A percentile compares a stretch with the other conserved stretches of the same genome.
These are phyloP conservation scores for Colletotrichum euphorbiae DNA, from an alignment of 2,329 filamentous ascomycete genomes.

Conservation along the genomic window DNA sequence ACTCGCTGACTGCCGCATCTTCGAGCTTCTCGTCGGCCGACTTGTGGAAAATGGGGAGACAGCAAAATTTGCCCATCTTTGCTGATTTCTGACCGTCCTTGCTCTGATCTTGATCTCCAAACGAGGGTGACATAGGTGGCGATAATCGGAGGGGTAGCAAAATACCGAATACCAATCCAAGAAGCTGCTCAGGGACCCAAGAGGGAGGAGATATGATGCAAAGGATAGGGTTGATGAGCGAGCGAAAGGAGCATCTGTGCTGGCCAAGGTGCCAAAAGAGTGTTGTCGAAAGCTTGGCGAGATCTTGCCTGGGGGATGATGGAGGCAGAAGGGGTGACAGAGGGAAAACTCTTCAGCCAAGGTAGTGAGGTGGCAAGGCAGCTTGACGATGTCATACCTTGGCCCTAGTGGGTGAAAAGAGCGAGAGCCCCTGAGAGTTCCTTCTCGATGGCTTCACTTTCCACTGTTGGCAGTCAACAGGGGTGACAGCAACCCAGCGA, in stretches of 20 bases:
- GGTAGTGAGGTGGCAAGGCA: constrained; percentile 5
- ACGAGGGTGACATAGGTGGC: constrained; percentile 27
- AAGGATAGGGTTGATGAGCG: constrained; percentile 23
- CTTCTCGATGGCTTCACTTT: constrained; percentile 25
- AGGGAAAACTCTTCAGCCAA: constrained; percentile 10
- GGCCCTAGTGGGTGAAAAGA: constrained; percentile 3
- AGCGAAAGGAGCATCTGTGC: constrained; percentile 8
- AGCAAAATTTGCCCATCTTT: constrained; percentile 26
- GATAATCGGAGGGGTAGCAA: constrained; percentile 36
- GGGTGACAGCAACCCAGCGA: not conserved
- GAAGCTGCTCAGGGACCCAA: constrained; percentile 32
- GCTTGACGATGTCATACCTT: constrained; percentile 14
- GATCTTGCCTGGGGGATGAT: not conserved
- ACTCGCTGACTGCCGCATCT: not conserved
- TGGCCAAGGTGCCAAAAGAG: constrained; percentile 22
- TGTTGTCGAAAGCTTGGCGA: constrained; percentile 18
- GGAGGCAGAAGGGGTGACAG: constrained; percentile 10
- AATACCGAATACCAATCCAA: constrained; percentile 35
- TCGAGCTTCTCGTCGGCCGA: not conserved
- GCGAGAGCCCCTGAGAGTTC: constrained; percentile 16
- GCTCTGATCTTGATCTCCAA: constrained; percentile 29
- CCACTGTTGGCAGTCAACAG: constrained; percentile 19
- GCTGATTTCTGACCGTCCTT: not conserved
- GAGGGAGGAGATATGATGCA: constrained; percentile 32
- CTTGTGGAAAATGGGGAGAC: constrained; percentile 2